A percentile compares a stretch with the other conserved stretches of the same genome.
These are phyloP conservation scores for Pezicula radicicola DNA, from an alignment of 2,329 filamentous ascomycete genomes.

Conservation along the genomic window DNA sequence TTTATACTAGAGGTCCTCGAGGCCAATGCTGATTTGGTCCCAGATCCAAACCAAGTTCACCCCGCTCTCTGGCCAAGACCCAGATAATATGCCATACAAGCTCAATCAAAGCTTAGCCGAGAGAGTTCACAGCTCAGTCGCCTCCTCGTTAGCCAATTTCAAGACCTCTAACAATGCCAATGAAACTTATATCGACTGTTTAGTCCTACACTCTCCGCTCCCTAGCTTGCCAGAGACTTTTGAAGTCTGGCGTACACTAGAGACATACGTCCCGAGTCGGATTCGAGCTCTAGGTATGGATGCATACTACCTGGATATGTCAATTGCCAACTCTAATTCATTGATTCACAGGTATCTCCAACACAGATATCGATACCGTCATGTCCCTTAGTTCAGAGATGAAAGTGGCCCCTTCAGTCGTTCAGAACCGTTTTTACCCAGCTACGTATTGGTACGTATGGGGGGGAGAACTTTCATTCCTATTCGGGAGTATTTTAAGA, in stretches of 20 bases:
- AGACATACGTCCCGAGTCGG: constrained; percentile 60
- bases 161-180: constrained; percentile 31
- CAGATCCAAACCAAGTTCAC: constrained; percentile 85
- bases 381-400: constrained; percentile 44
- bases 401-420: constrained; percentile 54
- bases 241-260: constrained; percentile 63
- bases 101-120: constrained; percentile 52
- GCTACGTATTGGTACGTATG: too few species aligned
- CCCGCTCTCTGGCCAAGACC: constrained; percentile 58
- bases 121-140: constrained; percentile 66
- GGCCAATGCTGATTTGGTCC: not conserved
- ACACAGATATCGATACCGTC: constrained; percentile 59
- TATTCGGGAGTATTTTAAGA: too few species aligned
- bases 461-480: too few species aligned
- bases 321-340: too few species aligned
- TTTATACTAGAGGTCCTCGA: not conserved
- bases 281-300: constrained; percentile 60
- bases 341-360: constrained; percentile 52
- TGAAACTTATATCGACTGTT: constrained; percentile 50
- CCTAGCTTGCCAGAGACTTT: constrained; percentile 49
- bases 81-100: constrained; percentile 60
- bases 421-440: constrained; percentile 73
- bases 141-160: constrained; percentile 64
- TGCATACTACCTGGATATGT: too few species aligned
- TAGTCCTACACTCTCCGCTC: constrained; percentile 58